These are phyloP conservation scores for Aspergillus ostianus DNA, from an alignment of 495 filamentous ascomycete species.

Conservation along the genomic window DNA sequence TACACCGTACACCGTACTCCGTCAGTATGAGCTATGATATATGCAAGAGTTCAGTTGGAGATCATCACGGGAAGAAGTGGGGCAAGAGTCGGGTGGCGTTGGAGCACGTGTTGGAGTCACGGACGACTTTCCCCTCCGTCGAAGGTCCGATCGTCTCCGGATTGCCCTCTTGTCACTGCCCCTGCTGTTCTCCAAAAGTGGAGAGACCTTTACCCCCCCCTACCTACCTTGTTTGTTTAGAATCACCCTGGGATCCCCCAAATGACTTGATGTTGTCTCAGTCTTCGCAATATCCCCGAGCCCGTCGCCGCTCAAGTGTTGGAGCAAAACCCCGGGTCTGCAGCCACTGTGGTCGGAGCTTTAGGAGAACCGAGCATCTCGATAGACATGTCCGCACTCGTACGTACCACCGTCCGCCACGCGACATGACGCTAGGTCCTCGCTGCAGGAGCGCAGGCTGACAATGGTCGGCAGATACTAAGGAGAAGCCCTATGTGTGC, in stretches of 20 bases:
- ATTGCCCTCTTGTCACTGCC: not conserved
- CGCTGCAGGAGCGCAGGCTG: constrained; percentile 11
- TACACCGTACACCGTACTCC: no score
- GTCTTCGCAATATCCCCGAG: constrained; percentile 26
- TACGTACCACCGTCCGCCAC: constrained; percentile 32
- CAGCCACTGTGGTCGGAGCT: constrained; percentile 41
- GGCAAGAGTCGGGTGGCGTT: not conserved
- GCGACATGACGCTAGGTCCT: constrained; percentile 3
- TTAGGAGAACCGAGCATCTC: constrained; percentile 48
- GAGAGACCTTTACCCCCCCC: constrained; percentile 7
- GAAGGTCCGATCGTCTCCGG: not conserved
- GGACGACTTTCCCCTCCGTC: not conserved
- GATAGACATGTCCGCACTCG: constrained; percentile 56
- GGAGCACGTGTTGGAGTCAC: constrained; percentile 8
- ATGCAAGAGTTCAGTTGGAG: not conserved
- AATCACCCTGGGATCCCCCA: constrained; percentile 11
- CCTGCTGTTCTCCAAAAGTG: constrained; percentile 14
- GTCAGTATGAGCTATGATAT: no score
- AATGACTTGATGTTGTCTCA: constrained; percentile 37
- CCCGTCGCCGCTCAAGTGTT: constrained; percentile 25
- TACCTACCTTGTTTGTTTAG: not conserved
- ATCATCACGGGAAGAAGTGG: not conserved
- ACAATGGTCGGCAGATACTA: constrained; percentile 42
- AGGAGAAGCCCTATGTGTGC: constrained; percentile 55
- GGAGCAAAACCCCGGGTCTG: constrained; percentile 39